phyloP scores from a whole-genome alignment of 192 early-diverging fungal genomes.

The Linnemannia zychae region DNA sequence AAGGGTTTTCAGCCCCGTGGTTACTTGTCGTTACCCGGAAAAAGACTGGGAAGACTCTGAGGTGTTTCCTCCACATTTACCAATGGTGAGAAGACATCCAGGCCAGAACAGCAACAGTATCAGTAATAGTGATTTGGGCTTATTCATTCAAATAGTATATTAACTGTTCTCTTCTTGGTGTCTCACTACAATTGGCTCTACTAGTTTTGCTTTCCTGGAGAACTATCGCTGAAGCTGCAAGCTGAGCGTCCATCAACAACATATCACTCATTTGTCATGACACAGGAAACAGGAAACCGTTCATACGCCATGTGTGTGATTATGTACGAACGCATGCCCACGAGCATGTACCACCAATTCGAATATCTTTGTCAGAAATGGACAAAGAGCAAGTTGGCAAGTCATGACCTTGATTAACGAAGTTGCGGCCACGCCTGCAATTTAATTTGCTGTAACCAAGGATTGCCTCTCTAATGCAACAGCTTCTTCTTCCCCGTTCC shows the following conservation, averaged over 20 bases:
- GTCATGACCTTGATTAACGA: neutral
- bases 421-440: neutral
- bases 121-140: neutral
- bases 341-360: slow-evolving; percentile 29
- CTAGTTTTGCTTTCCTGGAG: slow-evolving; percentile 61
- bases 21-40: slow-evolving; percentile 50
- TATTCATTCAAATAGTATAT: neutral
- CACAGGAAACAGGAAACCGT: slow-evolving; percentile 57
- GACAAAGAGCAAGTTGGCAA: slow-evolving; percentile 37
- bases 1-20: slow-evolving; percentile 28
- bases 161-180: neutral
- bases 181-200: neutral
- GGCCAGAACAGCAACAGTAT: neutral
- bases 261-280: slow-evolving; percentile 61
- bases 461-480: too few relatives aligned
- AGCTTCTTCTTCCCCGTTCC: neutral
- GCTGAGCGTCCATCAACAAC: slow-evolving; percentile 45
- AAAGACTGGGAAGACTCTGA: slow-evolving; percentile 45
- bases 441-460: too few relatives aligned
- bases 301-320: slow-evolving; percentile 58
- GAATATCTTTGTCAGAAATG: slow-evolving; percentile 37
- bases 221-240: slow-evolving; percentile 38
- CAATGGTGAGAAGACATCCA: slow-evolving; percentile 17
- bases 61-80: slow-evolving; percentile 32
- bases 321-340: slow-evolving; percentile 45